Conservation (phyloP, 2,329 filamentous ascomycete species). For the Phaeosphaeria sp. region DNA sequence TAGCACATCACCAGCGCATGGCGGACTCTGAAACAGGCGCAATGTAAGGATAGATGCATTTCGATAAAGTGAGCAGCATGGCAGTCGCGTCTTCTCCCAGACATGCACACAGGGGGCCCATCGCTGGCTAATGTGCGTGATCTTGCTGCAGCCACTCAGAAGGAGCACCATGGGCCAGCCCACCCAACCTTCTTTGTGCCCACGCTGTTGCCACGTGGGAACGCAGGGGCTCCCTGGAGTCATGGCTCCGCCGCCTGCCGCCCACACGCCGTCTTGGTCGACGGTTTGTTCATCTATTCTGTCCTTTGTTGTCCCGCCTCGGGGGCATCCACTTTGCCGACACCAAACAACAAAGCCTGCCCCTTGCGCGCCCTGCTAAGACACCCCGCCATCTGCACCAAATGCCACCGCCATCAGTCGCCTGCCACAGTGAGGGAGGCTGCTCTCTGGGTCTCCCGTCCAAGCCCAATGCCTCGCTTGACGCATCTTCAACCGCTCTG, state of each 20-base stretch:
- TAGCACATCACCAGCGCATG: constrained; percentile 10
- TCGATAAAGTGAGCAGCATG: constrained; percentile 22
- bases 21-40: constrained; percentile 19
- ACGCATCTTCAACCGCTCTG: constrained; percentile 23
- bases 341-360: constrained; percentile 1
- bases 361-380: constrained; percentile 9
- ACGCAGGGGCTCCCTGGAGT: neutral
- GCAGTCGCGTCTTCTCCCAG: constrained; percentile 15
- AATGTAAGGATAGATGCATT: constrained; percentile 20
- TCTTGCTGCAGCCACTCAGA: neutral
- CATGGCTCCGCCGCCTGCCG: neutral
- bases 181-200: constrained; percentile 13
- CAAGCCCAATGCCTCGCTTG: neutral
- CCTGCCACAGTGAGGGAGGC: neutral
- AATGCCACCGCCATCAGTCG: neutral
- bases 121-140: neutral
- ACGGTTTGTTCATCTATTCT: neutral
- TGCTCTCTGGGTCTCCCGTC: neutral
- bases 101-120: constrained; percentile 9
- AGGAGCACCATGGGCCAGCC: neutral
- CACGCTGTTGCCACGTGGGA: constrained; percentile 30
- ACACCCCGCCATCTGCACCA: constrained; percentile 2
- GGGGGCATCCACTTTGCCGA: neutral
- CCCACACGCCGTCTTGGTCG: neutral
- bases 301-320: neutral